These are phyloP conservation scores for Hyphopichia homilentoma DNA, from an alignment of 805 yeast genomes.

Conservation along the genomic window DNA sequence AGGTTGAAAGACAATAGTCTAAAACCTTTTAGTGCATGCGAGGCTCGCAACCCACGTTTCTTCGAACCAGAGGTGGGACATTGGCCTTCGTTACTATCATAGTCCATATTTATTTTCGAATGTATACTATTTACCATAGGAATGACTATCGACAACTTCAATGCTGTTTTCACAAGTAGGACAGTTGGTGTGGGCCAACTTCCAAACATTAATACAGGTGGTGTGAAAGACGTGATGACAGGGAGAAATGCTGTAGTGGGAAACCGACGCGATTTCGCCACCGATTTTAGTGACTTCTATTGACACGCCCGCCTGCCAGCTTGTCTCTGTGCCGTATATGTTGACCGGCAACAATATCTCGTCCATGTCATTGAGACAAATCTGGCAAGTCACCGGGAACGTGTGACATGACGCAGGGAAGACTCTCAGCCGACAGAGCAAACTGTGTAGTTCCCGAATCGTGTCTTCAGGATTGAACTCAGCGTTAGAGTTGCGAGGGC, in stretches of 20 bases:
- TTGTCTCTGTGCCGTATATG: not conserved
- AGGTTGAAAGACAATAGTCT: no score
- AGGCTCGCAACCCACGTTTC: no score
- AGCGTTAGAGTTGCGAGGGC: not conserved
- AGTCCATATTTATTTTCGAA: no score
- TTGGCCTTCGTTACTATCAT: no score
- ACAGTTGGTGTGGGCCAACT: not conserved
- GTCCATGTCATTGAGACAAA: not conserved
- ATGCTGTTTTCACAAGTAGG: slow-evolving; percentile 1
- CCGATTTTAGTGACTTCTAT: not conserved
- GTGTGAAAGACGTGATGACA: not conserved
- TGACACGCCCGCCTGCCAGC: not conserved
- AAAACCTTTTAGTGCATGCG: no score
- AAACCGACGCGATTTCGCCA: not conserved
- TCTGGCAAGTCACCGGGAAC: not conserved
- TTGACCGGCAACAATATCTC: not conserved
- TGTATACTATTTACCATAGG: no score
- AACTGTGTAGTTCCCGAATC: not conserved
- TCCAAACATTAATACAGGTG: not conserved
- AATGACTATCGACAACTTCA: no score
- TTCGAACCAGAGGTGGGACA: no score
- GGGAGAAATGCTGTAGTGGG: not conserved
- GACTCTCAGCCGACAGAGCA: not conserved
- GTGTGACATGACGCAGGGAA: not conserved
- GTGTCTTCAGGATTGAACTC: not conserved